Percentiles rank a stretch among this genome's conserved stretches.
These are phyloP conservation scores for Solanum tarapatanum DNA, from an alignment of 257 asterid genomes.

Conservation along the genomic window DNA sequence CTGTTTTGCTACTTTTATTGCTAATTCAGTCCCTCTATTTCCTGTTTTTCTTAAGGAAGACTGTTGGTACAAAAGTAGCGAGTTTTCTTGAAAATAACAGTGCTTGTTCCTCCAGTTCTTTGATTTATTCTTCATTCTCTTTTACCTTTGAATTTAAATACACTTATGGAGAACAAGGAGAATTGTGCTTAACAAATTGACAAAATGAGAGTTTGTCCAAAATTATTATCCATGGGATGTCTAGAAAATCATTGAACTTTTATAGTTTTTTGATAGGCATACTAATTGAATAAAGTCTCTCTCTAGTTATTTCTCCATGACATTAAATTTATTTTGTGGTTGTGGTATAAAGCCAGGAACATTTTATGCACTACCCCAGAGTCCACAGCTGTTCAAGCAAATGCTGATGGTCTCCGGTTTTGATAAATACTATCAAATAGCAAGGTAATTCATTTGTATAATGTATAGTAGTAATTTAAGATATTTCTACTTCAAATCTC, in stretches of 20 bases:
- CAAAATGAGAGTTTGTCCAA: background rate
- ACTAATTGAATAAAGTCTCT: background rate
- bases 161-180: background rate
- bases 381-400: conserved; percentile 99
- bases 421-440: conserved; percentile 87
- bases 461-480: background rate
- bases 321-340: conserved; percentile 22
- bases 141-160: background rate
- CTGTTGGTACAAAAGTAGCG: background rate
- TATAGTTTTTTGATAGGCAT: background rate
- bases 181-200: background rate
- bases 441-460: conserved; percentile 44
- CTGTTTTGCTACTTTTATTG: background rate
- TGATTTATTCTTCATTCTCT: background rate
- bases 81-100: background rate
- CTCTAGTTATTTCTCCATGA: conserved; percentile 6
- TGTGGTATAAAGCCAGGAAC: conserved; percentile 72
- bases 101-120: background rate
- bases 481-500: background rate
- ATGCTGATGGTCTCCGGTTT: conserved; percentile 99
- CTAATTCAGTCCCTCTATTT: background rate
- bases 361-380: conserved; percentile 97
- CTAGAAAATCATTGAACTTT: background rate
- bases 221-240: background rate
- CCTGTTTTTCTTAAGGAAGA: background rate